Conservation (phyloP, 805 yeast genomes). For the Yamadazyma endophytica region DNA sequence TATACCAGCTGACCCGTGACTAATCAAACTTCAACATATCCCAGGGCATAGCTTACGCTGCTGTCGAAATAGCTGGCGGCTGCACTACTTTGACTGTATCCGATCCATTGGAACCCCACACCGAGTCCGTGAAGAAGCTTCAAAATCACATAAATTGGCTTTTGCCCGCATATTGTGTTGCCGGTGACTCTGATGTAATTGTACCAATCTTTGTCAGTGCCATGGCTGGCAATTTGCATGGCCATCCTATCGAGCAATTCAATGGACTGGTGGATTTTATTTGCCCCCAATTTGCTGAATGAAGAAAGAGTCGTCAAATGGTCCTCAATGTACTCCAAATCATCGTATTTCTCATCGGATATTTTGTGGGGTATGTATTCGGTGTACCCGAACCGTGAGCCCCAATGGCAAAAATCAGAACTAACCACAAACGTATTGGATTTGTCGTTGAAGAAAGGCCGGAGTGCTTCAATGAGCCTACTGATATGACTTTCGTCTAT, state of each 20-base stretch:
- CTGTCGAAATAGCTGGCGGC: slow-evolving; percentile 51
- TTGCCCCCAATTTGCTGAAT: slow-evolving; percentile 8
- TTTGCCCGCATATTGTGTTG: slow-evolving; percentile 92
- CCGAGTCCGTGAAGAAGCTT: slow-evolving; percentile 32
- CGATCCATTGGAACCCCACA: slow-evolving; percentile 58
- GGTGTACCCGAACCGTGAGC: slow-evolving; percentile 42
- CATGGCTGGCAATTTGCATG: slow-evolving; percentile 56
- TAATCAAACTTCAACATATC: slow-evolving; percentile 43
- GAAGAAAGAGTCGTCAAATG: slow-evolving; percentile 3
- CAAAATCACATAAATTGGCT: slow-evolving; percentile 68
- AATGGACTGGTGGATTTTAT: slow-evolving; percentile 68
- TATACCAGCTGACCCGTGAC: no score
- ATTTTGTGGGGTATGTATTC: slow-evolving; percentile 22
- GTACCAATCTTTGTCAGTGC: slow-evolving; percentile 58
- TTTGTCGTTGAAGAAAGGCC: slow-evolving; percentile 50
- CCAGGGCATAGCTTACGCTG: slow-evolving; percentile 92
- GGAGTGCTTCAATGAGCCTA: slow-evolving; percentile 44
- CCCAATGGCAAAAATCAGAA: slow-evolving; percentile 96
- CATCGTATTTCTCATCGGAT: no score
- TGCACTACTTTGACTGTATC: slow-evolving; percentile 71
- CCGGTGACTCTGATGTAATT: slow-evolving; percentile 66
- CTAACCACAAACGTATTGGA: slow-evolving; percentile 71
- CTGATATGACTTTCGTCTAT: slow-evolving; percentile 43
- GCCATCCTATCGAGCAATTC: slow-evolving; percentile 69
- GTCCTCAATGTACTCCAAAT: slow-evolving; percentile 4